These are phyloP conservation scores for Cornus suecica DNA, from an alignment of 148 eudicot species.

Conservation along the genomic window DNA sequence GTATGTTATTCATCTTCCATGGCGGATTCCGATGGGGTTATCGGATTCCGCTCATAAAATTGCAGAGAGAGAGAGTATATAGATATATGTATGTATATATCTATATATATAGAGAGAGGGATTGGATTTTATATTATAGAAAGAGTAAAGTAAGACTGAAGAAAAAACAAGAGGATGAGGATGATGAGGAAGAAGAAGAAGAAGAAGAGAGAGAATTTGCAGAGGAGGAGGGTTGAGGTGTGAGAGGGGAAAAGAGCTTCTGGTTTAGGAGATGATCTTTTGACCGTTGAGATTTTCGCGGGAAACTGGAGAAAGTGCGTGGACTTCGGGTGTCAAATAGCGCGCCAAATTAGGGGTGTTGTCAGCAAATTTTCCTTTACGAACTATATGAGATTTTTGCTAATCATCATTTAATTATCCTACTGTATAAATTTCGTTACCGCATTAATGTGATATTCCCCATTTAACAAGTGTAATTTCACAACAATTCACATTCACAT, in stretches of 20 bases:
- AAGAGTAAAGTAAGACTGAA: no score
- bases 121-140: no score
- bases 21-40: slow-evolving; percentile 22
- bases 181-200: not conserved
- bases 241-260: not conserved
- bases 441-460: no score
- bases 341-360: not conserved
- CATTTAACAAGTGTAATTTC: no score
- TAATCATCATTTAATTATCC: no score
- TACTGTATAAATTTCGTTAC: no score
- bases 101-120: not conserved
- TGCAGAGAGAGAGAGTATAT: not conserved
- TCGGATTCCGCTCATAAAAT: slow-evolving; percentile 15
- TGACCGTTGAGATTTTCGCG: slow-evolving; percentile 23
- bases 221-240: not conserved
- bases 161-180: no score
- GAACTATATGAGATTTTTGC: no score
- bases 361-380: no score
- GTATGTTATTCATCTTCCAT: slow-evolving; percentile 46
- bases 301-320: slow-evolving; percentile 12
- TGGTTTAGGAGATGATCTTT: not conserved
- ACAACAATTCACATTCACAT: no score
- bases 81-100: no score
- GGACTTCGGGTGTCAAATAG: not conserved
- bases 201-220: not conserved